Percentiles rank a stretch among this genome's conserved stretches.
phyloP scores from a whole-genome alignment of 805 yeast species.

The Starmera dryadoides region DNA sequence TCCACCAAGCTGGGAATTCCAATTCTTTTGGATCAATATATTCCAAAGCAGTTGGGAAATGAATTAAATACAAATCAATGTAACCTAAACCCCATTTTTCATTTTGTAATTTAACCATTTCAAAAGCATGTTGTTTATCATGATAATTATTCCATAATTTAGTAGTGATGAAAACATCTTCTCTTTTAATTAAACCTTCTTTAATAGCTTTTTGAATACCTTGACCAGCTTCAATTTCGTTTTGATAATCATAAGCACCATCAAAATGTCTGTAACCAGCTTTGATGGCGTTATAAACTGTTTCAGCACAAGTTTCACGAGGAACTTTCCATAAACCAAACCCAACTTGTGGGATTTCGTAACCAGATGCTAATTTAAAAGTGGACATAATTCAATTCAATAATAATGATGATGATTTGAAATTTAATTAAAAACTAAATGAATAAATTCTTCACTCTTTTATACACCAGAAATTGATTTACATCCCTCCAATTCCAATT shows the following conservation, averaged over 20 bases:
- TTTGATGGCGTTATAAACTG: conserved; percentile 55
- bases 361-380: conserved; percentile 13
- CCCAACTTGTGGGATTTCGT: conserved; percentile 14
- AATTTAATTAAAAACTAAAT: no score
- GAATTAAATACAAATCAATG: conserved; percentile 75
- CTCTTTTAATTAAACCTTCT: conserved; percentile 35
- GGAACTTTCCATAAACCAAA: conserved; percentile 15
- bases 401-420: no score
- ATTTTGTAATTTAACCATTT: conserved; percentile 11
- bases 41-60: conserved; percentile 79
- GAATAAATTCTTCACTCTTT: no score
- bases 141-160: conserved; percentile 58
- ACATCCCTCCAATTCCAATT: no score
- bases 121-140: conserved; percentile 10
- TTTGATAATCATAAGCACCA: conserved; percentile 62
- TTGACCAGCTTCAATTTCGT: conserved; percentile 50
- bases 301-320: conserved; percentile 29
- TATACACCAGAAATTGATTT: no score
- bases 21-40: conserved; percentile 65
- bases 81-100: conserved; percentile 69
- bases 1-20: conserved; percentile 69
- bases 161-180: conserved; percentile 61
- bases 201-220: conserved; percentile 40
- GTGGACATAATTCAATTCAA: neutral
- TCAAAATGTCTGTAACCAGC: conserved; percentile 69